Evolutionary conservation across 768 basidiomycete species (phyloP).

Genomic region (Chalciporus pseudorubinellus): DNA sequence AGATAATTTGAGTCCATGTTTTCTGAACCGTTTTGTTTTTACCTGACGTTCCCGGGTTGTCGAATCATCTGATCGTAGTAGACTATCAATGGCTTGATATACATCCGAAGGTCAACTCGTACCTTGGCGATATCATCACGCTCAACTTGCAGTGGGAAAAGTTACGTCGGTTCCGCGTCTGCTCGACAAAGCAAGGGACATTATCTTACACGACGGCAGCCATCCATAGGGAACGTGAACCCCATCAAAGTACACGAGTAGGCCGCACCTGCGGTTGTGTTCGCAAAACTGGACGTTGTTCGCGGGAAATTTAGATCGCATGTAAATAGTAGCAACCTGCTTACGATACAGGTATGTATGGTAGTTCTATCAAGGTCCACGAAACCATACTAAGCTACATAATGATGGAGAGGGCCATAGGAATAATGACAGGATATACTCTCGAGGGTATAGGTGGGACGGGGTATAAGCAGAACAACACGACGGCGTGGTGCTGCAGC

Average conservation of each 20-base stretch:
- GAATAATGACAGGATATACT: too few species aligned
- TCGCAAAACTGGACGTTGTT: background rate
- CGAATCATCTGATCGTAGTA: background rate
- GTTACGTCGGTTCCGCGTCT: background rate
- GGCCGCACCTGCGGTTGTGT: too few species aligned
- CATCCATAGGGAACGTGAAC: too few species aligned
- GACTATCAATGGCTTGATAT: background rate
- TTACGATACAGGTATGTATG: background rate
- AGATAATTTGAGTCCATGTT: background rate
- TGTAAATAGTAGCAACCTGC: constrained; percentile 2
- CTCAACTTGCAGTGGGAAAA: too few species aligned
- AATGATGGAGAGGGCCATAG: background rate
- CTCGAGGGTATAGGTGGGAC: background rate
- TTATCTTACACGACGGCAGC: background rate
- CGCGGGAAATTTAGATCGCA: background rate
- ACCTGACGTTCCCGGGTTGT: background rate
- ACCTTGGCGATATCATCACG: too few species aligned
- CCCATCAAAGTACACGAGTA: background rate
- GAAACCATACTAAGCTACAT: background rate
- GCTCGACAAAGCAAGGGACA: background rate
- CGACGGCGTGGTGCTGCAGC: background rate
- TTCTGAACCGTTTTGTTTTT: background rate
- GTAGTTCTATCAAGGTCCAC: background rate
- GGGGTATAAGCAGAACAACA: background rate
- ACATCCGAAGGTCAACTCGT: background rate